Percentiles rank a stretch among this genome's conserved stretches.
Conservation (phyloP, 2,329 filamentous ascomycete species). For the Phaeosphaeriaceae sp. region DNA sequence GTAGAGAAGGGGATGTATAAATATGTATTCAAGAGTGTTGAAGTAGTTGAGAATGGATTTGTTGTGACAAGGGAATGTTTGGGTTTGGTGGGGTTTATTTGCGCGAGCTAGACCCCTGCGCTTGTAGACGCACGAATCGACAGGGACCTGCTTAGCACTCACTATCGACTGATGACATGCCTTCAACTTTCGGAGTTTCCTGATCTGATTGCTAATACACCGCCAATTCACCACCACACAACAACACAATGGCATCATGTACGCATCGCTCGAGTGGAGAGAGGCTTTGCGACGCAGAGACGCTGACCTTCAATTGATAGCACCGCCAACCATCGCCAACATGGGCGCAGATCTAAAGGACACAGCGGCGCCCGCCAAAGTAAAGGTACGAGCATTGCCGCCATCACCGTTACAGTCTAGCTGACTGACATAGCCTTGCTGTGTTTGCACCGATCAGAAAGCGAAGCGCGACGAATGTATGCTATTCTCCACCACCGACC, state of each 20-base stretch:
- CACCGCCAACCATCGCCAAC: conserved; percentile 49
- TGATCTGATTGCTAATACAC: conserved; percentile 37
- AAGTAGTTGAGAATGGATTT: background rate
- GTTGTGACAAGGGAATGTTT: conserved; percentile 27
- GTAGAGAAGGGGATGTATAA: background rate
- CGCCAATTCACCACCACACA: conserved; percentile 22
- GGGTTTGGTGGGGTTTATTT: conserved; percentile 40
- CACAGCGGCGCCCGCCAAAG: conserved; percentile 49
- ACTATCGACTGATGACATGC: conserved; percentile 26
- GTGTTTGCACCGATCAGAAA: conserved; percentile 97
- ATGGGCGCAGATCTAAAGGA: conserved; percentile 54
- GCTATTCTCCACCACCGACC: conserved; percentile 87
- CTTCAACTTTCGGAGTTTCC: conserved; percentile 5
- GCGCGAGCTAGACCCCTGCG: conserved; percentile 15
- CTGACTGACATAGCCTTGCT: conserved; percentile 74
- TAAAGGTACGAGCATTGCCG: conserved; percentile 53
- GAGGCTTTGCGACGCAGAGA: background rate
- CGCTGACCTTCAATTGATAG: conserved; percentile 24
- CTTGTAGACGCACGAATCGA: background rate
- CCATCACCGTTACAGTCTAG: background rate
- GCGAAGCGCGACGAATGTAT: conserved; percentile 94
- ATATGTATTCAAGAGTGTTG: conserved; percentile 9
- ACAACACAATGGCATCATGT: conserved; percentile 42
- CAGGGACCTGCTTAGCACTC: conserved; percentile 23
- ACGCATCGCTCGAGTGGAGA: conserved; percentile 15